These are phyloP conservation scores for Erodium moschatum DNA, from an alignment of 441 rosid genomes.

Conservation along the genomic window DNA sequence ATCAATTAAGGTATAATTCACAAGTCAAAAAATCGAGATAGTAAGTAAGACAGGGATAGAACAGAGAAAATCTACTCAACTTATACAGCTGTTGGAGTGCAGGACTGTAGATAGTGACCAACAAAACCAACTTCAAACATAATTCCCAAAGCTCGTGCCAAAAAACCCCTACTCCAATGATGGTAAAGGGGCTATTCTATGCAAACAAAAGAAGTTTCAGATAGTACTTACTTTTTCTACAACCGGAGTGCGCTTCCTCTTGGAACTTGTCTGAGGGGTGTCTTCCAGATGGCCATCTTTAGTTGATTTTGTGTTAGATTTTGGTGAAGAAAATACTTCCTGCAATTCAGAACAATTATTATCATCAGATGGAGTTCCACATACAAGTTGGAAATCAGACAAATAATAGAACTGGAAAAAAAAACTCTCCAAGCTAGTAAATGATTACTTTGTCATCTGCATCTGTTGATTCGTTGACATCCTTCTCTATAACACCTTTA, in stretches of 20 bases:
- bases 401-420: conserved; percentile 14
- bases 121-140: not conserved
- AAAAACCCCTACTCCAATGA: not conserved
- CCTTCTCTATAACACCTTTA: conserved; percentile 39
- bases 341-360: conserved; percentile 20
- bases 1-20: conserved; percentile 22
- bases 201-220: not conserved
- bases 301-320: conserved; percentile 36
- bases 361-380: conserved; percentile 1
- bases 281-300: conserved; percentile 48
- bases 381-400: conserved; percentile 9
- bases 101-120: not conserved
- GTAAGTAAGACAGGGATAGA: conserved; percentile 7
- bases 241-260: conserved; percentile 49
- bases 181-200: not conserved
- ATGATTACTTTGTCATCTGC: conserved; percentile 53
- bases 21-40: not conserved
- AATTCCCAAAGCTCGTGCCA: not conserved
- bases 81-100: not conserved
- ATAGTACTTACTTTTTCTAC: conserved; percentile 43
- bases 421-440: conserved; percentile 3
- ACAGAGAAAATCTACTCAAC: not conserved
- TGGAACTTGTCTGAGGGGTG: conserved; percentile 46
- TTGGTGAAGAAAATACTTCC: conserved; percentile 55
- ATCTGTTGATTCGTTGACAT: conserved; percentile 28